Conservation (phyloP, 352 stramenopile species). For the Pythium chondricola region DNA sequence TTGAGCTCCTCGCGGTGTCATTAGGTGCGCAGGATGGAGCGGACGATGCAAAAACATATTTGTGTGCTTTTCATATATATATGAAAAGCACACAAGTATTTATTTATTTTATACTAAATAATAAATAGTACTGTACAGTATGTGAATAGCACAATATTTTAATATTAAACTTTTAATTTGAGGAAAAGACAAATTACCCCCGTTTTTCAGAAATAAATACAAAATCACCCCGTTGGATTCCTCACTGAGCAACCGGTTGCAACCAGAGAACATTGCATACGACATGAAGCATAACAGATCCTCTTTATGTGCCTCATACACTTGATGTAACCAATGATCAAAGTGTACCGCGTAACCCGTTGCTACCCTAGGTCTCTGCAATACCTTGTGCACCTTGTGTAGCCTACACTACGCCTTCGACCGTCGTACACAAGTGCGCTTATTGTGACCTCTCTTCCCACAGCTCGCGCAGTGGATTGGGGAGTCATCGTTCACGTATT, state of each 20-base stretch:
- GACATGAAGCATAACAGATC: background rate
- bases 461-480: background rate
- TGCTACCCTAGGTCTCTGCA: background rate
- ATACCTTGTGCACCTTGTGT: background rate
- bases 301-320: background rate
- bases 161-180: too few relatives aligned
- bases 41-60: too few relatives aligned
- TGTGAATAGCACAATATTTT: too few relatives aligned
- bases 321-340: background rate
- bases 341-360: background rate
- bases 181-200: background rate
- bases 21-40: too few relatives aligned
- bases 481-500: conserved; percentile 1
- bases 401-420: background rate
- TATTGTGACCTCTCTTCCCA: background rate
- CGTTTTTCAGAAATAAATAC: background rate
- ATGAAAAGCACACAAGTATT: too few relatives aligned
- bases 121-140: too few relatives aligned
- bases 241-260: background rate
- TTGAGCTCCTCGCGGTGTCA: too few relatives aligned
- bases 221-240: background rate
- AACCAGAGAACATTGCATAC: background rate
- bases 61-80: too few relatives aligned
- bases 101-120: too few relatives aligned
- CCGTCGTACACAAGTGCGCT: background rate